These are phyloP conservation scores for Thraustochytrium sp. DNA, from an alignment of 352 stramenopile genomes.

Conservation along the genomic window DNA sequence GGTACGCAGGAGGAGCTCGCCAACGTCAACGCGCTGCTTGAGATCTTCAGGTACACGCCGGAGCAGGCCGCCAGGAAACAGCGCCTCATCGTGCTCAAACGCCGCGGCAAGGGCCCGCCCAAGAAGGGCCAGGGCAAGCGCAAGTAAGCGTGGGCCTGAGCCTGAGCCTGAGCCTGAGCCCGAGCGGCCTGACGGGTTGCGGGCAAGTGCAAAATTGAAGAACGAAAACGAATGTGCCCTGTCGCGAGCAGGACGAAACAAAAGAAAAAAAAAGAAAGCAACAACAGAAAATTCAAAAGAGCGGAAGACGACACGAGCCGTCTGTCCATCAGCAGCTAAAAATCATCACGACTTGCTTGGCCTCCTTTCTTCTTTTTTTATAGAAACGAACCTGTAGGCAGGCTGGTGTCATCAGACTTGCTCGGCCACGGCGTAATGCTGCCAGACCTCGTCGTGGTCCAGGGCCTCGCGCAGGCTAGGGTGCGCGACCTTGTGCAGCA, in stretches of 20 bases:
- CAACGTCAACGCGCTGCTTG: not conserved
- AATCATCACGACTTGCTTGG: not conserved
- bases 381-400: too few species aligned
- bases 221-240: too few species aligned
- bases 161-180: too few species aligned
- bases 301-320: too few species aligned
- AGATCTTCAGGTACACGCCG: not conserved
- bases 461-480: not conserved
- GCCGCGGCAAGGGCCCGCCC: constrained; percentile 21
- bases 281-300: too few species aligned
- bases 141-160: not conserved
- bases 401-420: not conserved
- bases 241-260: too few species aligned
- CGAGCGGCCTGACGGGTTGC: too few species aligned
- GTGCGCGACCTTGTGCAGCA: not conserved
- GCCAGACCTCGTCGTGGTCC: not conserved
- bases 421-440: not conserved
- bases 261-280: too few species aligned
- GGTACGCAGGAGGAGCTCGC: not conserved
- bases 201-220: too few species aligned
- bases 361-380: not conserved
- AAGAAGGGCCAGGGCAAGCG: constrained; percentile 43
- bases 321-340: too few species aligned
- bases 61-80: not conserved
- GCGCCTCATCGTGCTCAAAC: not conserved